Percentiles rank a stretch among this genome's conserved stretches.
Conservation (phyloP, 176 grass and related monocot species). For the Miscanthus lutarioriparius region DNA sequence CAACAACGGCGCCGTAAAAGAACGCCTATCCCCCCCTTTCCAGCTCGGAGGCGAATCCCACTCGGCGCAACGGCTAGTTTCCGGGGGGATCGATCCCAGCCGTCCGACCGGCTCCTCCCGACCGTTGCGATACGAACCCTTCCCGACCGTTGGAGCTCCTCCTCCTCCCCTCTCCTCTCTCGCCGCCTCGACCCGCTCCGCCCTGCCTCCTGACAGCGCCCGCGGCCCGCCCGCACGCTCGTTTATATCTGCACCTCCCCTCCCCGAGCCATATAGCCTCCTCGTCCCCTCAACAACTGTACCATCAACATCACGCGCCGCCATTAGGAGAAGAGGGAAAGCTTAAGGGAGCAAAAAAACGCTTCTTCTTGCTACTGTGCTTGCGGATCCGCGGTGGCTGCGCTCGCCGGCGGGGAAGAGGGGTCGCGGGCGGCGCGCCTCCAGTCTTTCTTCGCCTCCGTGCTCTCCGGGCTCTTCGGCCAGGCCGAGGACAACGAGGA, state of each 20-base stretch:
- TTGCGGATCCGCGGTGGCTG: constrained; percentile 58
- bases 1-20: background rate
- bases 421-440: constrained; percentile 51
- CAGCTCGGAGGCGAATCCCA: background rate
- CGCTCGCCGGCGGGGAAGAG: constrained; percentile 55
- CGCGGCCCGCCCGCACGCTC: background rate
- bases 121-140: constrained; percentile 66
- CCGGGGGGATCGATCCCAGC: constrained; percentile 22
- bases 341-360: background rate
- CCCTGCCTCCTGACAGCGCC: background rate
- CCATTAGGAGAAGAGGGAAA: background rate
- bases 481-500: background rate
- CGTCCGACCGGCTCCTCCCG: constrained; percentile 48
- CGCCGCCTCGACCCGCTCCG: constrained; percentile 16
- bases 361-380: constrained; percentile 12
- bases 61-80: constrained; percentile 61
- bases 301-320: background rate
- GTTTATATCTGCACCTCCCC: constrained; percentile 37
- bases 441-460: constrained; percentile 65
- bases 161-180: background rate
- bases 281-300: constrained; percentile 21
- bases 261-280: background rate
- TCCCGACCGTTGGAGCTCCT: constrained; percentile 65
- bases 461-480: constrained; percentile 55
- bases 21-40: background rate